phyloP scores from a whole-genome alignment of 305 asterid species.

The Fraxinus baroniana region DNA sequence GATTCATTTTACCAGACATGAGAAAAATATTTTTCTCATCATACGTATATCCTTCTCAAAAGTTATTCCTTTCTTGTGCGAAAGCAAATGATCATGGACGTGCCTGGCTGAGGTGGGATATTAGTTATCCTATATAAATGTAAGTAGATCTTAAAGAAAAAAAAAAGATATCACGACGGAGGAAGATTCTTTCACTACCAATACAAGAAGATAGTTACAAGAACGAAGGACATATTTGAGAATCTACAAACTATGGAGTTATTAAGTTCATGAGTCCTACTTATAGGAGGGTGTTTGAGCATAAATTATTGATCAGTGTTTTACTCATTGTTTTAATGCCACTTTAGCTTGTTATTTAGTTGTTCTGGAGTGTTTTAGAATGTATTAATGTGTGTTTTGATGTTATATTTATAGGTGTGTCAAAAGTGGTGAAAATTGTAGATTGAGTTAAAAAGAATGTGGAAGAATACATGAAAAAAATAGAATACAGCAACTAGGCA shows the following conservation, averaged over 20 bases:
- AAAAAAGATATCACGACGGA: neutral
- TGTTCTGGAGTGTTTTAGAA: neutral
- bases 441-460: neutral
- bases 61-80: neutral
- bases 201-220: neutral
- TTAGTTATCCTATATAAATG: neutral
- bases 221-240: neutral
- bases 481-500: neutral
- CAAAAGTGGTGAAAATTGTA: neutral
- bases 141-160: neutral
- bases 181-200: neutral
- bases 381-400: neutral
- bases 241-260: neutral
- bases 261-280: neutral
- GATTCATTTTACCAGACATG: neutral
- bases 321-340: too few relatives aligned
- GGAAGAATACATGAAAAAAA: neutral
- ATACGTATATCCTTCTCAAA: neutral
- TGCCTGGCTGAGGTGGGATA: neutral
- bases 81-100: neutral
- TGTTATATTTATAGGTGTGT: neutral
- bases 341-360: neutral
- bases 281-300: neutral
- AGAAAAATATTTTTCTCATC: neutral
- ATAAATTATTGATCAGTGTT: neutral